A percentile compares a stretch with the other conserved stretches of the same genome.
These are phyloP conservation scores for Eutypa lata DNA, from an alignment of 2,329 filamentous ascomycete species.

Conservation along the genomic window DNA sequence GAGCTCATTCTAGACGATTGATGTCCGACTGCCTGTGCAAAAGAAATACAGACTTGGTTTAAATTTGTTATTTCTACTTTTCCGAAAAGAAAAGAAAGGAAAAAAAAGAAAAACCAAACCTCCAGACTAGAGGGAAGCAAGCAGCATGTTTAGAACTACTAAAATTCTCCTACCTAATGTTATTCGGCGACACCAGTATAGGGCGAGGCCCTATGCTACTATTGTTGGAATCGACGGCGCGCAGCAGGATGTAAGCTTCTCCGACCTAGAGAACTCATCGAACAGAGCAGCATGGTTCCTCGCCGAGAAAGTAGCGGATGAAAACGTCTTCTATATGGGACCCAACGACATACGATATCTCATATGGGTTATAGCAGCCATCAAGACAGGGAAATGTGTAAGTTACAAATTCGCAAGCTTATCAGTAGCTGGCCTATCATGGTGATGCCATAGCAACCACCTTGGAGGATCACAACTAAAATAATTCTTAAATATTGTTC, in stretches of 20 bases:
- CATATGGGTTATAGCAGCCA: slow-evolving; percentile 12
- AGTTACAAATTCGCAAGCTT: background rate
- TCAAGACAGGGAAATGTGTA: slow-evolving; percentile 14
- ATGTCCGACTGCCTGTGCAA: too few species aligned
- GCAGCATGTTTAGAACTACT: slow-evolving; percentile 1
- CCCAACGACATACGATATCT: slow-evolving; percentile 11
- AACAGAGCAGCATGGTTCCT: slow-evolving; percentile 19
- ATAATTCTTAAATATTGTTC: background rate
- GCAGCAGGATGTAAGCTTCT: slow-evolving; percentile 10
- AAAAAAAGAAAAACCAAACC: too few species aligned
- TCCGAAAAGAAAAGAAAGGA: slow-evolving; percentile 34
- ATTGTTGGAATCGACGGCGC: slow-evolving; percentile 8
- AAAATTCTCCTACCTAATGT: slow-evolving; percentile 9
- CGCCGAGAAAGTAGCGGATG: slow-evolving; percentile 7
- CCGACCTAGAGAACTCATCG: slow-evolving; percentile 16
- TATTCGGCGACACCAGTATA: slow-evolving; percentile 5
- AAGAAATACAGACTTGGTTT: too few species aligned
- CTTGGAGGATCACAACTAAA: background rate
- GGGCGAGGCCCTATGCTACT: slow-evolving; percentile 6
- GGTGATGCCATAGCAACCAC: too few species aligned
- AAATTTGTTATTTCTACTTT: too few species aligned
- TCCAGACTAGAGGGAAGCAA: too few species aligned
- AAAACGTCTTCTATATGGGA: slow-evolving; percentile 13
- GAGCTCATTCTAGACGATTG: too few species aligned
- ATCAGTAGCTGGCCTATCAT: too few species aligned